phyloP scores from a whole-genome alignment of 2,329 filamentous ascomycete species.

The Allantophomopsis lycopodina region DNA sequence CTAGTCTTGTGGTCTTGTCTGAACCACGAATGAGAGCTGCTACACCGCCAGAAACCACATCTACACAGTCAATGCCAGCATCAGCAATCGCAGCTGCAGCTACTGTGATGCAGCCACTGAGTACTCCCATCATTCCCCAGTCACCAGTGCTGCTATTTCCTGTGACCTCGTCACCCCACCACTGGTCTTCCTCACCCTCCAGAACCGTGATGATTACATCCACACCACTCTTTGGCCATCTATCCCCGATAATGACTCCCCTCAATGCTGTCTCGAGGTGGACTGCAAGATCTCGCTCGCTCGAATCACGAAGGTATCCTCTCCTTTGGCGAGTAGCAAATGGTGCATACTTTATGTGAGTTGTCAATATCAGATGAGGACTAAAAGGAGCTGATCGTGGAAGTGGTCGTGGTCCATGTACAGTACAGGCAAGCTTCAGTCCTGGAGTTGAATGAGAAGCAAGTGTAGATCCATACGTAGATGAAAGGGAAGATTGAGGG shows the following conservation, averaged over 20 bases:
- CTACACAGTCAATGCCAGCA: conserved; percentile 90
- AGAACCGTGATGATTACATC: conserved; percentile 88
- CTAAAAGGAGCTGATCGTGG: conserved; percentile 85
- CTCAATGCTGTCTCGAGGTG: conserved; percentile 85
- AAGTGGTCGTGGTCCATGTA: conserved; percentile 84
- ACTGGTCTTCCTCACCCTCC: conserved; percentile 77
- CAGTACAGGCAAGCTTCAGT: conserved; percentile 83
- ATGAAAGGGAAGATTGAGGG: conserved; percentile 11
- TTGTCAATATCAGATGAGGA: conserved; percentile 80
- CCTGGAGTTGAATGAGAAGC: conserved; percentile 36
- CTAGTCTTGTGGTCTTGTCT: conserved; percentile 21
- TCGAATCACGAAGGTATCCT: conserved; percentile 75
- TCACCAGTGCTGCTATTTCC: conserved; percentile 42
- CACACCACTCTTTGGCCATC: conserved; percentile 98
- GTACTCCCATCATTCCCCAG: conserved; percentile 83
- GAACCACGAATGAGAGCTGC: conserved; percentile 54
- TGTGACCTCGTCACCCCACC: conserved; percentile 40
- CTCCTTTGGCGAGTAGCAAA: conserved; percentile 76
- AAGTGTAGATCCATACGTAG: conserved; percentile 30
- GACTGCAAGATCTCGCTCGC: conserved; percentile 78
- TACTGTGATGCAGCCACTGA: conserved; percentile 86
- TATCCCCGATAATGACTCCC: conserved; percentile 80
- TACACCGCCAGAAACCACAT: conserved; percentile 79
- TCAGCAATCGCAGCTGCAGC: conserved; percentile 87
- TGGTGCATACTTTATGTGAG: conserved; percentile 91